A percentile compares a stretch with the other conserved stretches of the same genome.
phyloP scores from a whole-genome alignment of 345 rosid genomes.

The Eucalyptus coolabah region DNA sequence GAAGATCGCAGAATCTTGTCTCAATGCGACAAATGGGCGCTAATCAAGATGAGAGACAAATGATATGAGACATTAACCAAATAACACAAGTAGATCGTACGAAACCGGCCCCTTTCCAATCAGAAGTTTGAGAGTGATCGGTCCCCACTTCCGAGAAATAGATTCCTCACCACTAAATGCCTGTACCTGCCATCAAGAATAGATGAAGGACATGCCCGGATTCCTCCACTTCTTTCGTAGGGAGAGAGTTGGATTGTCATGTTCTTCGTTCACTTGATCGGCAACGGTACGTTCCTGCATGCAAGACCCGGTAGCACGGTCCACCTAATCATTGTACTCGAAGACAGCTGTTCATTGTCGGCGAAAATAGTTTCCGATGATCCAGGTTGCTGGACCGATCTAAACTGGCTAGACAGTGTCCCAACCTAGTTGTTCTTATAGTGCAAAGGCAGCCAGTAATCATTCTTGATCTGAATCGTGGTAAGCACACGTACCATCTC shows the following conservation, averaged over 20 bases:
- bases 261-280: not conserved
- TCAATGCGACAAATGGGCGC: not conserved
- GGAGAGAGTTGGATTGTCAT: not conserved
- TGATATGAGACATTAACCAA: not conserved
- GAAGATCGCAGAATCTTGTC: not conserved
- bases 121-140: not conserved
- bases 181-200: not conserved
- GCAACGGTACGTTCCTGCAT: not conserved
- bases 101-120: not conserved
- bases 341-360: not conserved
- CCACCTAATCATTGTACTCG: not conserved
- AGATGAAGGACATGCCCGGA: not conserved
- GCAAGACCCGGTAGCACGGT: not conserved
- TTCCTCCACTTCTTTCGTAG: not conserved
- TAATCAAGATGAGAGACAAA: not conserved
- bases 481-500: not conserved
- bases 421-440: not conserved
- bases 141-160: not conserved
- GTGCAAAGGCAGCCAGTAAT: not conserved
- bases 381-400: not conserved
- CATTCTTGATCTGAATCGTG: not conserved
- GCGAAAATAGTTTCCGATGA: not conserved
- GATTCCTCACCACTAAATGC: not conserved
- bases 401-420: not conserved
- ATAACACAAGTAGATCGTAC: not conserved